Evolutionary conservation across 768 basidiomycete species (phyloP).

Genomic region (Xerocomus brunneocitrinus): DNA sequence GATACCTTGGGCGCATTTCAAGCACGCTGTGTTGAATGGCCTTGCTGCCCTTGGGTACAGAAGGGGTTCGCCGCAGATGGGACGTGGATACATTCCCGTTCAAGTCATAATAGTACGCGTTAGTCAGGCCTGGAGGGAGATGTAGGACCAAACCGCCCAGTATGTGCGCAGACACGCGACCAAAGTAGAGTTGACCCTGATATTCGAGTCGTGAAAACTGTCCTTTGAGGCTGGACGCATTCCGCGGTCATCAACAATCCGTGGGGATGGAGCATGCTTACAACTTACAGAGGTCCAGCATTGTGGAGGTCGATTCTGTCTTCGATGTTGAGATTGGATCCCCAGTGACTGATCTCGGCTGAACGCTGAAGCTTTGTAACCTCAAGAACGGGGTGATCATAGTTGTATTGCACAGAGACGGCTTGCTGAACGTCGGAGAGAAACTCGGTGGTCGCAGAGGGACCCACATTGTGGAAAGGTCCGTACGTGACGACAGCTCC

Average conservation of each 20-base stretch:
- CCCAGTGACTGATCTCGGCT: slow-evolving; percentile 97
- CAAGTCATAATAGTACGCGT: slow-evolving; percentile 85
- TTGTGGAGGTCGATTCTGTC: slow-evolving; percentile 86
- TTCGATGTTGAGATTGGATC: slow-evolving; percentile 88
- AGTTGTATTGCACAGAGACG: slow-evolving; percentile 73
- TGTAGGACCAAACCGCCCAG: slow-evolving; percentile 70
- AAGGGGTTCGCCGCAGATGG: slow-evolving; percentile 65
- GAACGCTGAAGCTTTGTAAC: slow-evolving; percentile 65
- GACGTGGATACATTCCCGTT: slow-evolving; percentile 98
- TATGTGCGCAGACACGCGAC: slow-evolving; percentile 62
- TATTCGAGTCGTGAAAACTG: slow-evolving; percentile 91
- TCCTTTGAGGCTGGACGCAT: slow-evolving; percentile 73
- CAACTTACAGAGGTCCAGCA: slow-evolving; percentile 79
- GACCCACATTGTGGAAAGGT: slow-evolving; percentile 72
- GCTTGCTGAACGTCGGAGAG: slow-evolving; percentile 57
- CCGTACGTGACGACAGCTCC: slow-evolving; percentile 85
- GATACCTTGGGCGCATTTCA: slow-evolving; percentile 87
- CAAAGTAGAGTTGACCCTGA: slow-evolving; percentile 70
- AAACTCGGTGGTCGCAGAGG: slow-evolving; percentile 55
- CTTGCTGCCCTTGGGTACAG: slow-evolving; percentile 52
- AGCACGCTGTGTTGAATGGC: slow-evolving; percentile 59
- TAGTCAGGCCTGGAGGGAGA: slow-evolving; percentile 77
- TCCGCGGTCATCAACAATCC: not conserved
- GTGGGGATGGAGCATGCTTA: not conserved
- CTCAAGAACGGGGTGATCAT: slow-evolving; percentile 78